Conservation (phyloP, 2,329 filamentous ascomycete species). For the Metarhizium sp. region DNA sequence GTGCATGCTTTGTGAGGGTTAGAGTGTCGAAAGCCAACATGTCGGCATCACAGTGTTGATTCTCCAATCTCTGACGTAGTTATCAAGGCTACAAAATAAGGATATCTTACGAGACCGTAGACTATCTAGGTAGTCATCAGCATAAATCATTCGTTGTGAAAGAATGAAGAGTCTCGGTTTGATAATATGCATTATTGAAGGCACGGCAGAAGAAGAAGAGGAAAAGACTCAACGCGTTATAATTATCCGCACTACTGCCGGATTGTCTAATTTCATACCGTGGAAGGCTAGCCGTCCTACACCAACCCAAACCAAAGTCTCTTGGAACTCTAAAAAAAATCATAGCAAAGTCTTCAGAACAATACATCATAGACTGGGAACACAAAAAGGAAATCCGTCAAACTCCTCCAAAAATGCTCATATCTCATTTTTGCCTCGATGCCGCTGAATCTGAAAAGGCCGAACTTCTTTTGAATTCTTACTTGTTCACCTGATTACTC, state of each 20-base stretch:
- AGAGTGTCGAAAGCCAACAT: background rate
- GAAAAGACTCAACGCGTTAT: background rate
- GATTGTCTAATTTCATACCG: slow-evolving; percentile 2
- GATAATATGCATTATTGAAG: background rate
- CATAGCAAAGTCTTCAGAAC: background rate
- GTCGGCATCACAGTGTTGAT: background rate
- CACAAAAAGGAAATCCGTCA: slow-evolving; percentile 5
- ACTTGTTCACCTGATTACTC: slow-evolving; percentile 5
- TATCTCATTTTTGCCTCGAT: slow-evolving; percentile 6
- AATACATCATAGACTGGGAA: background rate
- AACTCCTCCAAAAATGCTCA: slow-evolving; percentile 16
- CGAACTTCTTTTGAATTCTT: background rate
- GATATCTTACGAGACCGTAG: background rate
- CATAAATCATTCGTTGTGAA: background rate
- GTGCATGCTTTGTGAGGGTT: no score
- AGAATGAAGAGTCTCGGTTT: background rate
- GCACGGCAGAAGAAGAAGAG: background rate
- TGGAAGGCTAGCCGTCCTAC: slow-evolving; percentile 1
- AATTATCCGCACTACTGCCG: background rate
- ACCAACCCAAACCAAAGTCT: slow-evolving; percentile 5
- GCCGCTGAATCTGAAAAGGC: slow-evolving; percentile 5
- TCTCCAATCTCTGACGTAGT: background rate
- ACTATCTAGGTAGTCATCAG: background rate
- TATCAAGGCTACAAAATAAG: background rate
- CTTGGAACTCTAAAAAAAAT: background rate